Evolutionary conservation across 2,329 filamentous ascomycete species (phyloP), one percentile per base, ranked within the genome.

Genomic region (Colletotrichum camelliae): DNA sequence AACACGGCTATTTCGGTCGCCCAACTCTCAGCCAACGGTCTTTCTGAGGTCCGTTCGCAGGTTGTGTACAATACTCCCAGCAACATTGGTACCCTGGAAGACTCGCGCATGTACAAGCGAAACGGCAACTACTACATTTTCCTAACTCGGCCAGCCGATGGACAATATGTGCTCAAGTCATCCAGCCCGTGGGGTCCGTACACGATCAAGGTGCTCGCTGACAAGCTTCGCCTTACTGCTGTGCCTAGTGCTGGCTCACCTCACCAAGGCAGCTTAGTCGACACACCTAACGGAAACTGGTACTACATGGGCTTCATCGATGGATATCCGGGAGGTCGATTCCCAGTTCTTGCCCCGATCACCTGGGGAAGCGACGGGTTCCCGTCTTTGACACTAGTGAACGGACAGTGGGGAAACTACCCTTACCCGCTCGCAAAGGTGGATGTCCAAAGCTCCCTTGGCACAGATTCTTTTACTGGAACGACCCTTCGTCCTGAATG

Each of bases 241-340:
- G 83, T 89, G 13, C 67, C 0, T 81, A 85, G 1, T 88, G 88
- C 0, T 75, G 90, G 4, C 43, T 83, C 0, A 84, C 86, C 88
- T 0, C 88, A 91, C 73, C 91, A 93, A 79, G 91, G 91, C 0
- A 87, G 88, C 21, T 80, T 92, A 4, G 86, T 92, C 1, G 85
- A 90, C 33, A 90, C 89, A 0, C 85, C 86, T 1, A 80, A 85
- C 7, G 88, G 88, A 0, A 81, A 88, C n/a, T 92, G 90, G 90
- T 91, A 89, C 77, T 92, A 90, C 78, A 88, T 91, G 81, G 86
- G 88, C 0, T 92, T 92, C 79, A 81, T 87, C 5, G 88, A 90
- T 77, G 84, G 85, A 0, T 92, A 90, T 69, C 90, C 91, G 0
- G 87, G 85, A 2, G 91, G 91, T 0, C 85, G 90, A n/a, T 86